Conservation (phyloP, 2,329 filamentous ascomycete genomes). For the Malbranchea zuffiana region DNA sequence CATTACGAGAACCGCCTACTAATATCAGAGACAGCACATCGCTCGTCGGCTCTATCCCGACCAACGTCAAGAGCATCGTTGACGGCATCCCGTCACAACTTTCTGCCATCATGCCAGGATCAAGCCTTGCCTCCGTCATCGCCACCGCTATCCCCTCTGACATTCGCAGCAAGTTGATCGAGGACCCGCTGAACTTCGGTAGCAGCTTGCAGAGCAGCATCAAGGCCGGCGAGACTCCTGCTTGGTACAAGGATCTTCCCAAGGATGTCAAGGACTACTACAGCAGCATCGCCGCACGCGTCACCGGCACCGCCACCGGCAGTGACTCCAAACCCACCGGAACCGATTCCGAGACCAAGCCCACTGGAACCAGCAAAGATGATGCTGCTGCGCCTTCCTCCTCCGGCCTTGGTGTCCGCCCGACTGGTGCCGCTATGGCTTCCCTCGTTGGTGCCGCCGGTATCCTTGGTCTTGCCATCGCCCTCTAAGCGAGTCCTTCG, state of each 20-base stretch:
- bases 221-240: slow-evolving; percentile 12
- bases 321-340: not conserved
- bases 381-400: too few relatives aligned
- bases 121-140: slow-evolving; percentile 6
- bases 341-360: not conserved
- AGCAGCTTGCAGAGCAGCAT: slow-evolving; percentile 12
- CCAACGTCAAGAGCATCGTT: too few relatives aligned
- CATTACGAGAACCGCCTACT: not conserved
- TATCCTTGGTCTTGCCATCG: slow-evolving; percentile 15
- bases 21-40: slow-evolving; percentile 3
- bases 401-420: too few relatives aligned
- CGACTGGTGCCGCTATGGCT: slow-evolving; percentile 12
- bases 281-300: slow-evolving; percentile 5
- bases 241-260: slow-evolving; percentile 14
- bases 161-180: slow-evolving; percentile 7
- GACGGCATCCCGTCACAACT: slow-evolving; percentile 3
- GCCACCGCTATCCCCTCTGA: slow-evolving; percentile 11
- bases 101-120: slow-evolving; percentile 5
- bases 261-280: slow-evolving; percentile 9
- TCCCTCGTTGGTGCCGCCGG: slow-evolving; percentile 16
- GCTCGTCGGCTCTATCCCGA: not conserved
- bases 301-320: slow-evolving; percentile 29
- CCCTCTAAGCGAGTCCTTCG: too few relatives aligned
- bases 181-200: slow-evolving; percentile 8
- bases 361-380: slow-evolving; percentile 6